A percentile compares a stretch with the other conserved stretches of the same genome.
These are phyloP conservation scores for Xylariaceae sp. DNA, from an alignment of 2,329 filamentous ascomycete species.

Conservation along the genomic window DNA sequence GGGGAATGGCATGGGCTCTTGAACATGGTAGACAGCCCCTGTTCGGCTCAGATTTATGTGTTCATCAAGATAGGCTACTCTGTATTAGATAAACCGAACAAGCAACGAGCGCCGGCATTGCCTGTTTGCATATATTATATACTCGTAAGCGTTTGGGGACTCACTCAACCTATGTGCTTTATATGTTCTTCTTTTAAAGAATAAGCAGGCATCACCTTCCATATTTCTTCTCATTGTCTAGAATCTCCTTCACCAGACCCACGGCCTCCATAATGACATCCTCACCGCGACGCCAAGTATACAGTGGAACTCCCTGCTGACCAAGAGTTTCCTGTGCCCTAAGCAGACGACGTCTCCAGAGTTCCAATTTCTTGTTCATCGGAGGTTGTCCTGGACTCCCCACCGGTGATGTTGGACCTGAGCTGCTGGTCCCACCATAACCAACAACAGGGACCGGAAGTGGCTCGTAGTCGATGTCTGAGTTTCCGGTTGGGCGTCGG, in stretches of 20 bases:
- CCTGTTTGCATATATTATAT: too few species aligned
- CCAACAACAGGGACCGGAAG: too few species aligned
- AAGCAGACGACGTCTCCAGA: constrained; percentile 67
- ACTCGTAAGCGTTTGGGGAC: too few species aligned
- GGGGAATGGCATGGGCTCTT: too few species aligned
- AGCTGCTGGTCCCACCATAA: constrained; percentile 24
- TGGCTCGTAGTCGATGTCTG: constrained; percentile 39
- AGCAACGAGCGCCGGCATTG: too few species aligned
- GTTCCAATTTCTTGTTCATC: constrained; percentile 64
- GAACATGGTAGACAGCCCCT: too few species aligned
- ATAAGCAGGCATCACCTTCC: too few species aligned
- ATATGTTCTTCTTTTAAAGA: too few species aligned
- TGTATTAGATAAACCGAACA: too few species aligned
- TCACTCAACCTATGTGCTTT: too few species aligned
- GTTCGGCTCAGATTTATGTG: too few species aligned
- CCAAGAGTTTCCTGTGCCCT: constrained; percentile 60
- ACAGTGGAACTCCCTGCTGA: constrained; percentile 61
- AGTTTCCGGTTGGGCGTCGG: constrained; percentile 34
- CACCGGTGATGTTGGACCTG: constrained; percentile 14
- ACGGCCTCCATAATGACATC: constrained; percentile 67
- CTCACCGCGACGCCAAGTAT: constrained; percentile 68
- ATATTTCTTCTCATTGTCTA: constrained; percentile 46
- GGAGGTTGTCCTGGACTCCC: constrained; percentile 19
- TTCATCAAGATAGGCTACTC: too few species aligned
- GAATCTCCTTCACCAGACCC: constrained; percentile 58